Evolutionary conservation across 371 early-diverging fungal species (phyloP).

Genomic region (Mortierella sp.): DNA sequence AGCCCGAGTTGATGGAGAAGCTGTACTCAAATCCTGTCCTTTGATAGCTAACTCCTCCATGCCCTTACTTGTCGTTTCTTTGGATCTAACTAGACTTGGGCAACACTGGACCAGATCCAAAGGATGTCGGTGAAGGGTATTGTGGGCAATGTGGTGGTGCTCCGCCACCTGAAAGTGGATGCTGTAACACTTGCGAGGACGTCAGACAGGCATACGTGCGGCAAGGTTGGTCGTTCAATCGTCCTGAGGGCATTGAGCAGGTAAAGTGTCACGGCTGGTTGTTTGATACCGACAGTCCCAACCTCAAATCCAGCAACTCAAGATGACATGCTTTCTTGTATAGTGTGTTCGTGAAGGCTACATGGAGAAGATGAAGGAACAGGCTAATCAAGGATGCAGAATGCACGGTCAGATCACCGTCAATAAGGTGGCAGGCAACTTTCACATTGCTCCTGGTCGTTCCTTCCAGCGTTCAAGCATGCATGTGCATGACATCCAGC

Average conservation of each 20-base stretch:
- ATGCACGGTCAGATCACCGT: constrained; percentile 84
- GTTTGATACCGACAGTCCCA: no score
- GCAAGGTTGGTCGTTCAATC: constrained; percentile 83
- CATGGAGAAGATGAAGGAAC: constrained; percentile 77
- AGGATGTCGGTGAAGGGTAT: constrained; percentile 62
- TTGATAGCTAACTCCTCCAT: neutral
- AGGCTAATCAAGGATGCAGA: constrained; percentile 91
- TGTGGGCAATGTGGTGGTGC: constrained; percentile 96
- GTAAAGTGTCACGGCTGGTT: constrained; percentile 54
- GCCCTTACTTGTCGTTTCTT: neutral
- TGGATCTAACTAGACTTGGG: constrained; percentile 32
- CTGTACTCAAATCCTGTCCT: neutral
- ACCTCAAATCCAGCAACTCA: neutral
- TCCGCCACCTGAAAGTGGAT: constrained; percentile 70
- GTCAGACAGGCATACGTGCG: constrained; percentile 87
- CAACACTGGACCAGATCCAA: constrained; percentile 51
- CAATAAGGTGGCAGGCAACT: constrained; percentile 92
- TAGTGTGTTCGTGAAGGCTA: constrained; percentile 91
- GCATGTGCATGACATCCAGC: constrained; percentile 87
- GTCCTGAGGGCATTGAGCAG: constrained; percentile 85
- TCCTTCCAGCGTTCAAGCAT: constrained; percentile 80
- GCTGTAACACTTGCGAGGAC: constrained; percentile 96
- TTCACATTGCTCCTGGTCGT: constrained; percentile 94
- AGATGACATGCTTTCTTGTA: neutral
- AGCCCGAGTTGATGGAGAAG: no score